phyloP scores from a whole-genome alignment of 169 alveolate genomes.

The Cryptosporidium sp. region DNA sequence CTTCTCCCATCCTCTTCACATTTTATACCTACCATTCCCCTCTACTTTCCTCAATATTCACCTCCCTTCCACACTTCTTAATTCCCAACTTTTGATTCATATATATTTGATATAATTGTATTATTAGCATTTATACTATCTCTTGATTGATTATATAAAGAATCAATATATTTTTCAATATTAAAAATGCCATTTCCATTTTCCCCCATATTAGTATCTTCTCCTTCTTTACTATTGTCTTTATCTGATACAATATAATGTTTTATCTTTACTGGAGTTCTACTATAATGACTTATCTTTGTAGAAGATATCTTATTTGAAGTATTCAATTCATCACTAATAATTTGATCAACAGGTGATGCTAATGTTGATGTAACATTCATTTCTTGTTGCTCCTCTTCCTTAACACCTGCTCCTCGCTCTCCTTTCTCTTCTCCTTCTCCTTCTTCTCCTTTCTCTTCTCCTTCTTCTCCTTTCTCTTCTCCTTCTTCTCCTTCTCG shows the following conservation, averaged over 20 bases:
- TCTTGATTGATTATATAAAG: neutral
- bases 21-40: too few species aligned
- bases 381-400: neutral
- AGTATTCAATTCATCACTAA: neutral
- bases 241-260: neutral
- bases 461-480: neutral
- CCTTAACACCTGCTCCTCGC: neutral
- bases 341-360: neutral
- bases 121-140: too few species aligned
- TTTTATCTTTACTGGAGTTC: neutral
- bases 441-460: neutral
- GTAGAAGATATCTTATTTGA: neutral
- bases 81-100: neutral
- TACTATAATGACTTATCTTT: neutral
- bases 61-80: neutral
- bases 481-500: too few species aligned
- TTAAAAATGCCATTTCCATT: neutral
- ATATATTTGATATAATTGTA: neutral
- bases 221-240: neutral
- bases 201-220: too few species aligned
- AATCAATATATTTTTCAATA: neutral
- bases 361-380: neutral
- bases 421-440: neutral
- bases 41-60: too few species aligned
- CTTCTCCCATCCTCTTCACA: too few species aligned